Evolutionary conservation across 768 basidiomycete genomes (phyloP).

Genomic region (Russula dissimulans): DNA sequence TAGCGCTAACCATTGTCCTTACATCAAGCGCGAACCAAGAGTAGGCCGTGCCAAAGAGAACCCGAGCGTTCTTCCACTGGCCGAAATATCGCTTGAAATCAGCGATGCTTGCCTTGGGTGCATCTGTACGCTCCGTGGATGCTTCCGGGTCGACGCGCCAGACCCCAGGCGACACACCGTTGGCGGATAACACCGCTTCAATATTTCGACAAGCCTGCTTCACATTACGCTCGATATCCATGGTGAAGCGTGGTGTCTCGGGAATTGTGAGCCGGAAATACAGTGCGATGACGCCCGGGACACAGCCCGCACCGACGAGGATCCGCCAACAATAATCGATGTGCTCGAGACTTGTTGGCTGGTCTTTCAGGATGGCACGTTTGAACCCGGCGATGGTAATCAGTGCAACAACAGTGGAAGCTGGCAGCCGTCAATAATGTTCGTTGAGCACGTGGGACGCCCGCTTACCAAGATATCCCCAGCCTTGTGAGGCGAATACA

Average conservation of each 20-base stretch:
- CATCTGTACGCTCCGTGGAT: slow-evolving; percentile 47
- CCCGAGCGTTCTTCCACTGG: slow-evolving; percentile 68
- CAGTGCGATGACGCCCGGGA: slow-evolving; percentile 72
- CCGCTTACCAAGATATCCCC: slow-evolving; percentile 68
- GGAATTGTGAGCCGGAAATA: slow-evolving; percentile 95
- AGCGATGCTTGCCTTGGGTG: slow-evolving; percentile 53
- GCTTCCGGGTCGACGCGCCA: slow-evolving; percentile 46
- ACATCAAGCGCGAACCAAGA: slow-evolving; percentile 88
- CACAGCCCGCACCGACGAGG: slow-evolving; percentile 77
- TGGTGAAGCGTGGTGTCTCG: slow-evolving; percentile 85
- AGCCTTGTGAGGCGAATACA: slow-evolving; percentile 80
- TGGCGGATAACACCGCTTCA: slow-evolving; percentile 47
- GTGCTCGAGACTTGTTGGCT: slow-evolving; percentile 32
- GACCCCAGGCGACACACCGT: slow-evolving; percentile 26
- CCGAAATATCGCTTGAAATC: slow-evolving; percentile 67
- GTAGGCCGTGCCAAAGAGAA: slow-evolving; percentile 69
- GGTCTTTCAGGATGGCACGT: slow-evolving; percentile 38
- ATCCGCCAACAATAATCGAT: slow-evolving; percentile 82
- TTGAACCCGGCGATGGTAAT: slow-evolving; percentile 64
- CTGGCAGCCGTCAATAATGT: slow-evolving; percentile 25
- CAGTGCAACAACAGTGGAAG: slow-evolving; percentile 56
- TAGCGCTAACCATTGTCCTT: slow-evolving; percentile 25
- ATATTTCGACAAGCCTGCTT: slow-evolving; percentile 69
- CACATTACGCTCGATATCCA: slow-evolving; percentile 85
- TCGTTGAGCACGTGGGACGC: neutral